Evolutionary conservation across 192 early-diverging fungal genomes (phyloP).

Genomic region (Coemansia sp.): DNA sequence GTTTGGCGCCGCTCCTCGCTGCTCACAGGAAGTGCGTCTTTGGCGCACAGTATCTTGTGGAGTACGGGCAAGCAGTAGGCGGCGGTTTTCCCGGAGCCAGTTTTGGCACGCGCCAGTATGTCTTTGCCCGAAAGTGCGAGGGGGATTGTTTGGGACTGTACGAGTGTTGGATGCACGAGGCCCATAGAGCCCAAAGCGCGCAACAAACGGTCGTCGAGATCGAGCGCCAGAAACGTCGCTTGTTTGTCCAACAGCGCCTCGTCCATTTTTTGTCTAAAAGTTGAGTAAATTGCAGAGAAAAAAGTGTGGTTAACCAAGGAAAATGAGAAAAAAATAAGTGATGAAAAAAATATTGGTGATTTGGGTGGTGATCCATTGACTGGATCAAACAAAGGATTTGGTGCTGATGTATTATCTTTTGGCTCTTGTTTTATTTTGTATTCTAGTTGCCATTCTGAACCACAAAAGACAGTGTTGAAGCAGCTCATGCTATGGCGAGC

Average conservation of each 20-base stretch:
- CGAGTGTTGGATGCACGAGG: slow-evolving; percentile 81
- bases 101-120: slow-evolving; percentile 87
- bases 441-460: not conserved
- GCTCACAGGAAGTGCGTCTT: slow-evolving; percentile 55
- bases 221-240: slow-evolving; percentile 62
- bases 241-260: slow-evolving; percentile 54
- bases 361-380: too few relatives aligned
- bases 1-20: slow-evolving; percentile 29
- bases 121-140: slow-evolving; percentile 90
- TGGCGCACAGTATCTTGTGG: slow-evolving; percentile 81
- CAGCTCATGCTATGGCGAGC: slow-evolving; percentile 14
- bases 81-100: slow-evolving; percentile 95
- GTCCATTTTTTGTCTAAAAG: slow-evolving; percentile 27
- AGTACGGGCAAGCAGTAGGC: slow-evolving; percentile 90
- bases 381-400: not conserved
- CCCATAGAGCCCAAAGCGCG: slow-evolving; percentile 83
- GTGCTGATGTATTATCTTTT: too few relatives aligned
- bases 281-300: not conserved
- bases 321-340: not conserved
- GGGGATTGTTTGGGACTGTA: slow-evolving; percentile 88
- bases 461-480: not conserved
- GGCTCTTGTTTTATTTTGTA: not conserved
- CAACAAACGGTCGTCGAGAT: slow-evolving; percentile 84
- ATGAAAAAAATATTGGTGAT: not conserved
- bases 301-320: not conserved